phyloP scores from a whole-genome alignment of 805 yeast genomes.

The Wickerhamomyces hampshirensis region DNA sequence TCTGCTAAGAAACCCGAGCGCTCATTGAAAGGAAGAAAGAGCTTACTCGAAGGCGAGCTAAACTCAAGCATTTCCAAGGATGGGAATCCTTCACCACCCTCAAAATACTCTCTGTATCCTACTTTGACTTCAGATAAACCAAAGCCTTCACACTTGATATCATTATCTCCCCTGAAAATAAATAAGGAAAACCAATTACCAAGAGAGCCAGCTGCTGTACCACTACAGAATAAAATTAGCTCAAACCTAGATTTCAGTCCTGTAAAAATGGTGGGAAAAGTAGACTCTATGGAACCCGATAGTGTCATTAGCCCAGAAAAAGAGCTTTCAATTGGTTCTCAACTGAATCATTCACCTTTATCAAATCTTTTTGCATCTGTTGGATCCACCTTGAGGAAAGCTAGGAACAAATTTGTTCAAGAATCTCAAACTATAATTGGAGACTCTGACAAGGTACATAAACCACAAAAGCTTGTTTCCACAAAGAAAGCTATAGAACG shows the following conservation, averaged over 20 bases:
- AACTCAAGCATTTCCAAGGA: slow-evolving; percentile 8
- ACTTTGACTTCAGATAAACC: slow-evolving; percentile 9
- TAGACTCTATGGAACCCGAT: slow-evolving; percentile 1
- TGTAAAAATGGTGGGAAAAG: slow-evolving; percentile 3
- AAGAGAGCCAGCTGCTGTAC: slow-evolving; percentile 4
- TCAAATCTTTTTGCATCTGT: slow-evolving; percentile 23
- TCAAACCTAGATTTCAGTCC: background rate
- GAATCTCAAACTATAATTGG: slow-evolving; percentile 12
- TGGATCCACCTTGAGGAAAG: slow-evolving; percentile 21
- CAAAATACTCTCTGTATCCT: slow-evolving; percentile 17
- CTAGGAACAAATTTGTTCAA: slow-evolving; percentile 17
- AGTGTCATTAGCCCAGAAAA: slow-evolving; percentile 11
- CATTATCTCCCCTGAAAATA: slow-evolving; percentile 7
- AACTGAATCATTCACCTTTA: slow-evolving; percentile 18
- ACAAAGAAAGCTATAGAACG: slow-evolving; percentile 1
- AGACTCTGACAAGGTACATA: slow-evolving; percentile 6
- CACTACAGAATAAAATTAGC: no score
- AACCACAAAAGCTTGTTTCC: slow-evolving; percentile 1
- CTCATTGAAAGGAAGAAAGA: slow-evolving; percentile 9
- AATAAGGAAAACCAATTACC: slow-evolving; percentile 6
- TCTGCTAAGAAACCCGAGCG: slow-evolving; percentile 18
- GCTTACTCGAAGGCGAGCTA: slow-evolving; percentile 13
- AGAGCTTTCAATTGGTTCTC: slow-evolving; percentile 3
- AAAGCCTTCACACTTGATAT: slow-evolving; percentile 6
- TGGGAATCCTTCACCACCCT: slow-evolving; percentile 6